A percentile compares a stretch with the other conserved stretches of the same genome.
Evolutionary conservation across 495 filamentous ascomycete species (phyloP).

Genomic region (Penicillium angulare): DNA sequence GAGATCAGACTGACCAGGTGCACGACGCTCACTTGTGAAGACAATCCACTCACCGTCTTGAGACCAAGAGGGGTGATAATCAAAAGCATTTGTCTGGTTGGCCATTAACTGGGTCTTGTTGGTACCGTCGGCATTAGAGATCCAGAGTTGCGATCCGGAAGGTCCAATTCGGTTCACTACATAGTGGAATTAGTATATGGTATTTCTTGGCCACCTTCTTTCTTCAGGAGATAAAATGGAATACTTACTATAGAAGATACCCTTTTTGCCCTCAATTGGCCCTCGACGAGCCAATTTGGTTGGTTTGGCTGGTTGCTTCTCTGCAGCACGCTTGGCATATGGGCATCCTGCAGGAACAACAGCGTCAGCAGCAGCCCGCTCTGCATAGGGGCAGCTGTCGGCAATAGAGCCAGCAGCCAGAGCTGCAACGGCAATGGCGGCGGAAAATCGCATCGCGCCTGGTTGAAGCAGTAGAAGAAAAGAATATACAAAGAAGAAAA

Average conservation of each 20-base stretch:
- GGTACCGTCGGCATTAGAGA: slow-evolving; percentile 29
- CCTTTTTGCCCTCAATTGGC: slow-evolving; percentile 7
- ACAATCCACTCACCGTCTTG: slow-evolving; percentile 18
- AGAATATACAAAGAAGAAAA: too few relatives aligned
- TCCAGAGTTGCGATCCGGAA: slow-evolving; percentile 20
- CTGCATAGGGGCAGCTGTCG: slow-evolving; percentile 2
- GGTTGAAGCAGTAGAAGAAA: too few relatives aligned
- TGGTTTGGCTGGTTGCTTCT: too few relatives aligned
- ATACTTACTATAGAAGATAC: slow-evolving; percentile 14
- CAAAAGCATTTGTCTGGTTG: slow-evolving; percentile 19
- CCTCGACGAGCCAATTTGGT: neutral
- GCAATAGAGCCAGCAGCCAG: slow-evolving; percentile 1
- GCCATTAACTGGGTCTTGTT: slow-evolving; percentile 22
- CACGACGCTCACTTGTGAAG: slow-evolving; percentile 19
- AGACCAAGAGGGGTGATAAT: slow-evolving; percentile 31
- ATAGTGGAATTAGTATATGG: neutral
- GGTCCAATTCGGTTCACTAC: slow-evolving; percentile 28
- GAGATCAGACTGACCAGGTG: slow-evolving; percentile 16
- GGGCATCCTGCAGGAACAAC: neutral
- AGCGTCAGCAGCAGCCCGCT: neutral
- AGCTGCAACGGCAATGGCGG: neutral
- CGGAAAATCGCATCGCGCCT: neutral
- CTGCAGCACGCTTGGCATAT: slow-evolving; percentile 3
- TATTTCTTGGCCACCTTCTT: neutral
- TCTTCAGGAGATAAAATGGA: neutral